Evolutionary conservation across 306 rosid species (phyloP), one percentile per base, ranked within the genome.

Genomic region (Ormosia emarginata): DNA sequence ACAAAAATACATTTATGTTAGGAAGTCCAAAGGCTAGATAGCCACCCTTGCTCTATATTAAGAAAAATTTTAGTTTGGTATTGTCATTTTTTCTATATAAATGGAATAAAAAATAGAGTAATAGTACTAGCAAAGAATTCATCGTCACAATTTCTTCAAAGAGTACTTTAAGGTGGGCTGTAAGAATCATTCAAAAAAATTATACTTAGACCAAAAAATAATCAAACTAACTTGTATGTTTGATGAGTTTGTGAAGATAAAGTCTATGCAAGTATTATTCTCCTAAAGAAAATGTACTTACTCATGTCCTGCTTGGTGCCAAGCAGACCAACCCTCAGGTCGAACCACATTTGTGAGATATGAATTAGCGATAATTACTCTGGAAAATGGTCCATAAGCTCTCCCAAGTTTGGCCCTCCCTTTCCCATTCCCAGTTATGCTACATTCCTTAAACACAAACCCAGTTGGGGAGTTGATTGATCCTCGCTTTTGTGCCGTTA

Each of bases 301-400:
- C 88, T 34, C 81, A 2, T 79, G 52, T 33, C 61, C 57, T 1
- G 0, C 9, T 9, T 11, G 10, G 14, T 2, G 0, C 88, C 90
- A 81, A 62, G 82, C 0, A 79, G 11, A 2, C 88, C 88, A 84
- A 18, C 88, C 90, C 10, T 63, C 49, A 0, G 88, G 88, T 24
- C 34, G 37, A 29, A 87, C 59, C 6, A 72, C 74, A 17, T 63
- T 24, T 0, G 78, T 6, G 7, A 84, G 18, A 44, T 41, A 9
- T 0, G 85, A 84, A 13, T 32, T 7, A 63, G 68, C 76, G 11
- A 79, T 33, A 33, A 87, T 77, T 7, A 86, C 90, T 40, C 83
- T 80, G 39, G 90, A 57, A 55, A n/a, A 77, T 8, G 79, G 37
- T 30, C 81, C 57, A 29, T 68, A 87, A 49, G 87, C 84, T 72